A percentile compares a stretch with the other conserved stretches of the same genome.
Evolutionary conservation across 352 stramenopile genomes (phyloP).

Genomic region (Globisporangium splendens): DNA sequence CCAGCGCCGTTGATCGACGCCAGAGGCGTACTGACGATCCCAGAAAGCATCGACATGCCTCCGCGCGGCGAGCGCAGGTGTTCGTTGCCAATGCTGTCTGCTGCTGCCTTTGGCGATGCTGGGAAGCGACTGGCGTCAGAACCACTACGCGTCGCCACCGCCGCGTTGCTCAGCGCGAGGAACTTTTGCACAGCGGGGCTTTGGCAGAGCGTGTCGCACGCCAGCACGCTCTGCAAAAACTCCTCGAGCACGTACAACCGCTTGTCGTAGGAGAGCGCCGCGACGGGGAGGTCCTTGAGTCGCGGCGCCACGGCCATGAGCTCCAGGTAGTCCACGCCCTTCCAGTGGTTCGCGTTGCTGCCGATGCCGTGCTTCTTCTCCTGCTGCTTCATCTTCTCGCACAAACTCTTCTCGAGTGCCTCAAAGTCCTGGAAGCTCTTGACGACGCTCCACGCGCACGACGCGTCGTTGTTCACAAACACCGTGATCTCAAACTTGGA

Average conservation of each 20-base stretch:
- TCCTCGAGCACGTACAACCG: slow-evolving; percentile 55
- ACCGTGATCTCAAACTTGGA: slow-evolving; percentile 54
- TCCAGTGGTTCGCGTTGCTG: slow-evolving; percentile 48
- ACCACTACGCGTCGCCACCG: not conserved
- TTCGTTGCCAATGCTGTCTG: slow-evolving; percentile 14
- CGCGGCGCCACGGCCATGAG: slow-evolving; percentile 39
- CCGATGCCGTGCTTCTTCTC: slow-evolving; percentile 56
- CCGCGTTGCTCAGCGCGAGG: slow-evolving; percentile 36
- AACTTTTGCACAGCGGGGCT: slow-evolving; percentile 77
- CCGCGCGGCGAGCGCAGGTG: slow-evolving; percentile 8
- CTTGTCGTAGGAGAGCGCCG: slow-evolving; percentile 55
- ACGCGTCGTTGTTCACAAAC: slow-evolving; percentile 47
- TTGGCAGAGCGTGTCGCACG: slow-evolving; percentile 69
- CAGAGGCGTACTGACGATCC: not conserved
- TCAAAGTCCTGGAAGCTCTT: slow-evolving; percentile 75
- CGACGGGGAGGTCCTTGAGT: slow-evolving; percentile 36
- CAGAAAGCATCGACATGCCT: not conserved
- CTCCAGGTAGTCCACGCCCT: slow-evolving; percentile 72
- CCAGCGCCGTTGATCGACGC: slow-evolving; percentile 12
- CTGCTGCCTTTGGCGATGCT: slow-evolving; percentile 4
- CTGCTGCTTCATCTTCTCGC: slow-evolving; percentile 66
- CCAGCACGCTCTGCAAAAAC: slow-evolving; percentile 71
- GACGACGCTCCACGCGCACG: slow-evolving; percentile 63
- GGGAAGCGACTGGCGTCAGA: not conserved
- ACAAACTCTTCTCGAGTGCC: slow-evolving; percentile 57